Evolutionary conservation across 495 filamentous ascomycete species (phyloP), one percentile per base, ranked within the genome.

Genomic region (Aspergillus steynii): DNA sequence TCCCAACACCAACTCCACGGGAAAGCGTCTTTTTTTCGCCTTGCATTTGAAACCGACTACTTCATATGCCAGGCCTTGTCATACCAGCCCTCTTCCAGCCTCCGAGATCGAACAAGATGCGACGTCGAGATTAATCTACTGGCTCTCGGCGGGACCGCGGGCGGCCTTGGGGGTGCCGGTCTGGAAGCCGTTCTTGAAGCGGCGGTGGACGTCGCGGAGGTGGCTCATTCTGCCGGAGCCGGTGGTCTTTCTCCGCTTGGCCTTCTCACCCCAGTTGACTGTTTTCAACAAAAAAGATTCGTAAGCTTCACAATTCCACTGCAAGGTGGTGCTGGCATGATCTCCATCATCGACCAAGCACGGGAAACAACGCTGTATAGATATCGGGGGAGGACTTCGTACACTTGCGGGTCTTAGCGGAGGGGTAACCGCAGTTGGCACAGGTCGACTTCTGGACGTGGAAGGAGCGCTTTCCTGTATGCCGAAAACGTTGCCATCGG

Each of bases 261-360:
- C 96, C 87, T 99, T 99, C 88, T 97, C 92, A 80, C 90, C 86
- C 95, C 95, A 99, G 88, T 99, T 96, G 86, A 88, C 95, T 99
- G 73, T 80, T 62, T 62, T 55, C 51, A 63, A 54, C 64, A 69
- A 59, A 62, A 65, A 67, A 20, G 20, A 62, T 31, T 68, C 64
- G 73, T 75, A 71, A 75, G 74, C 66, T 69, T 42, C 28, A 59
- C 27, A 57, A 53, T 58, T 32, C 27, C 45, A 59, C 58, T 25
- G 55, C 29, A 53, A 29, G 48, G 52, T 50, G 28, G 42, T 53
- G 15, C 57, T 53, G 58, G 55, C 56, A 34, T 57, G n/a, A 37
- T 15, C 52, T 60, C 58, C 49, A 56, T 56, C 29, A 56, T 62
- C 34, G 60, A 59, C 55, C 61, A 45, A 58, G 34, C 64, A 65